Base-by-base conservation (phyloP, 163 green algal species). In the Scenedesmus sp. region DNA sequence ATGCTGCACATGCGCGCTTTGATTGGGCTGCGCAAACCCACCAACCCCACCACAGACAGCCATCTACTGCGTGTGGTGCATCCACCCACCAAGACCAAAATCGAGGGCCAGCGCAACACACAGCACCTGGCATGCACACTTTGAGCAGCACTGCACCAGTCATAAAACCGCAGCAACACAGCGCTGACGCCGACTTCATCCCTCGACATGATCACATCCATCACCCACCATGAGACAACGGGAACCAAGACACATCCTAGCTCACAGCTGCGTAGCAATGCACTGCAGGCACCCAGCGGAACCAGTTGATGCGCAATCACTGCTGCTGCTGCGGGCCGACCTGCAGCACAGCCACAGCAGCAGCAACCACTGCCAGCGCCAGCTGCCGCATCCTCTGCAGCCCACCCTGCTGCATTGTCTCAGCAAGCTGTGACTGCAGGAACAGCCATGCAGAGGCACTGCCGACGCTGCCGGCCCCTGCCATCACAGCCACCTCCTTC, bases 341-440 rank as follows among this genome's bases (percentile, higher is more conserved):
- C 59, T 88, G 83, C 56, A 88, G 35, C 83, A 88, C 51, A 7
- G 83, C 81, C 15, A 88, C 83, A 37, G 56, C 56, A 40, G 83
- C 56, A 37, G 83, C 83, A 22, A 46, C 83, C 37, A 88, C 56
- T 13, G 83, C 56, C 56, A 88, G 56, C 2, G 83, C 83, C 56
- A 81, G 61, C 30, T 40, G 30, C 26, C 61, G 61, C 61, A 76
- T 76, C 61, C 61, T 76, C 30, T 40, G 61, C 61, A 76, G 61
- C 26, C 61, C 61, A 18, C 61, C 61, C 61, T 76, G 61, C 61
- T 76, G 61, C 61, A 76, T 76, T 30, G 61, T 76, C 61, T 76
- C 61, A 22, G 61, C 61, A 37, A 76, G 61, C 61, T 76, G 61
- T 9, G 30, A 37, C 30, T 76, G 26, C 61, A 76, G 61, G 61